A percentile compares a stretch with the other conserved stretches of the same genome.
Conservation (phyloP, 345 rosid genomes). For the Gossypium rotundifolium region DNA sequence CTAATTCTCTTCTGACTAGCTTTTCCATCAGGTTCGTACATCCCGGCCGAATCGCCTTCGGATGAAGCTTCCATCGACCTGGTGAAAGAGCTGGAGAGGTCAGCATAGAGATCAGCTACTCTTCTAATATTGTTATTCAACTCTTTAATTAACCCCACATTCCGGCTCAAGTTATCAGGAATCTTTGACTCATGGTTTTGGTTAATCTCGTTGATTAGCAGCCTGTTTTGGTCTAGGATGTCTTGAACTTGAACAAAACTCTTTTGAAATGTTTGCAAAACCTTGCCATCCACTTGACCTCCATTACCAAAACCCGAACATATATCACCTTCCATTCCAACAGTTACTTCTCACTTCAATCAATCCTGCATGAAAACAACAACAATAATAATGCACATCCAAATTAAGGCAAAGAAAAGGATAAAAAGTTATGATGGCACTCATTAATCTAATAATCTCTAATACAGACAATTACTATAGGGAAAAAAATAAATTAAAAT, state of each 20-base stretch:
- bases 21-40: conserved; percentile 57
- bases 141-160: conserved; percentile 80
- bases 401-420: not conserved
- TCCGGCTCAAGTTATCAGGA: conserved; percentile 66
- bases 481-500: not conserved
- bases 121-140: conserved; percentile 83
- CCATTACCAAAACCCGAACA: conserved; percentile 55
- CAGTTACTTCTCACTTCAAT: not conserved
- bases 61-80: conserved; percentile 64
- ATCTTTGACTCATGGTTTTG: conserved; percentile 79
- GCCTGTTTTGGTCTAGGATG: conserved; percentile 75
- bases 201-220: conserved; percentile 79
- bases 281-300: conserved; percentile 49
- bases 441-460: not conserved
- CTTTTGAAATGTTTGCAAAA: conserved; percentile 67
- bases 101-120: conserved; percentile 78
- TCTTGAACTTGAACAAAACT: conserved; percentile 77
- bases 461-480: not conserved
- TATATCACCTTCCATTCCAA: conserved; percentile 64
- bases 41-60: conserved; percentile 66
- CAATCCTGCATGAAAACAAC: not conserved
- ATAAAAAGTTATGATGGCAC: not conserved
- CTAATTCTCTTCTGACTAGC: conserved; percentile 75
- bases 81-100: conserved; percentile 65
- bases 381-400: not conserved